Conservation (phyloP, 768 basidiomycete species). For the Lactifluus hygrophoroides region DNA sequence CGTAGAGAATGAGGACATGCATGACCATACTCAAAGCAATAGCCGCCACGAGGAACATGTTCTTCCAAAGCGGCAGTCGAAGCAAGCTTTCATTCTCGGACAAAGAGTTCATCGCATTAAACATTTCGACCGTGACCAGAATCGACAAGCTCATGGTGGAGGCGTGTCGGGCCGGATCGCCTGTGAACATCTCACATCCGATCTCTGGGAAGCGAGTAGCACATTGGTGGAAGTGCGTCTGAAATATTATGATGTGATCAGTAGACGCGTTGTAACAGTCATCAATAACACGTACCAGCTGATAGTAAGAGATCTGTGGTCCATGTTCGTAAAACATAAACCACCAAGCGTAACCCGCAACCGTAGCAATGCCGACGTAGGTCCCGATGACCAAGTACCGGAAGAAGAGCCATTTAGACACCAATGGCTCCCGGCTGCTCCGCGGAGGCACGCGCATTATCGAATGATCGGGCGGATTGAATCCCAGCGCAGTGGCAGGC, state of each 20-base stretch:
- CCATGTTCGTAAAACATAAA: slow-evolving; percentile 87
- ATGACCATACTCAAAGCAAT: slow-evolving; percentile 87
- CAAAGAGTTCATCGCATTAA: slow-evolving; percentile 96
- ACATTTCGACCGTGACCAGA: slow-evolving; percentile 94
- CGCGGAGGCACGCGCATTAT: slow-evolving; percentile 96
- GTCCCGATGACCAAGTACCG: slow-evolving; percentile 88
- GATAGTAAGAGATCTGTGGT: slow-evolving; percentile 88
- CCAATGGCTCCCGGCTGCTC: slow-evolving; percentile 81
- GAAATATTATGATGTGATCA: neutral
- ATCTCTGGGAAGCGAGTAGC: slow-evolving; percentile 74
- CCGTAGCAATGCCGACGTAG: slow-evolving; percentile 93
- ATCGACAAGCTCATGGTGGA: slow-evolving; percentile 97
- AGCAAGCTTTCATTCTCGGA: slow-evolving; percentile 95
- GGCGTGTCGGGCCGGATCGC: slow-evolving; percentile 74
- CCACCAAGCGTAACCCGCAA: slow-evolving; percentile 99
- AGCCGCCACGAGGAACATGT: slow-evolving; percentile 84
- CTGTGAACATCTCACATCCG: slow-evolving; percentile 93
- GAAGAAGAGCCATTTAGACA: slow-evolving; percentile 92
- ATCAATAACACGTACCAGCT: slow-evolving; percentile 56
- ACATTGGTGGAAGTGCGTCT: slow-evolving; percentile 98
- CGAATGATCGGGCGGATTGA: slow-evolving; percentile 93
- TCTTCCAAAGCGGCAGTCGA: slow-evolving; percentile 86
- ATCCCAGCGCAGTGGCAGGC: slow-evolving; percentile 94
- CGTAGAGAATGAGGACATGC: slow-evolving; percentile 93
- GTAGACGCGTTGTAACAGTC: neutral